Base-by-base conservation (phyloP, 768 basidiomycete genomes). In the Auriscalpium microsporum region DNA sequence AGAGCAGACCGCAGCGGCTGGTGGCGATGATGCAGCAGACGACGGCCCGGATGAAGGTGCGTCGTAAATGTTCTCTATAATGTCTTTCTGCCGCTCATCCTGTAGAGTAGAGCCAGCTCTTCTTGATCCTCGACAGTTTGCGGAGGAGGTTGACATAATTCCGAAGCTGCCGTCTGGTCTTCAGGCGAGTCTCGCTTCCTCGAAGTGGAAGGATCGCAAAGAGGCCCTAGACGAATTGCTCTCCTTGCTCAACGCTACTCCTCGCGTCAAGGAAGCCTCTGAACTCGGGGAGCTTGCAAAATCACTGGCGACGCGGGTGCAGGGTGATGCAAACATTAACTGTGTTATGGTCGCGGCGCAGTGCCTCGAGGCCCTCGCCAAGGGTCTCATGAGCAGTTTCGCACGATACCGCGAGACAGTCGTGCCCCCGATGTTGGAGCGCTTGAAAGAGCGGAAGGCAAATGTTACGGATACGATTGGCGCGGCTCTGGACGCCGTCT, bases 131-230 rank as follows among this genome's bases (percentile, higher is more conserved):
- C 81, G 84, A 51, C 78, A 81, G 52, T 79, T 93, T 59, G 83
- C 87, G 3, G 91, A 95, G 64, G 83, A 86, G 13, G 83, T 91
- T 42, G 81, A 94, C 65, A 83, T 96, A 54, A 74, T 85, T 19
- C 69, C 82, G 2, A 86, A 86, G 60, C 76, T 97, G 45, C 88
- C 96, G 0, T 67, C 81, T 3, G 84, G 84, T 54, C 75, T 97
- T 57, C 82, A 89, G 56, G 75, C 83, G 2, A 74, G 79, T 50
- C 76, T 99, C 50, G 80, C 84, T 21, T 98, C 96, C 4, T 83
- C 91, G 0, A 97, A 98, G 70, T 99, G 96, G 96, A 98, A 99
- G 66, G 96, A 99, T 61, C 82, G 92, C 42, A 94, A 97, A 65
- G 90, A 94, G 63, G 88, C 81, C 2, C 74, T 98, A 35, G 94